A percentile compares a stretch with the other conserved stretches of the same genome.
phyloP scores from a whole-genome alignment of 148 eudicot genomes.

The Amaranthus cruentus region DNA sequence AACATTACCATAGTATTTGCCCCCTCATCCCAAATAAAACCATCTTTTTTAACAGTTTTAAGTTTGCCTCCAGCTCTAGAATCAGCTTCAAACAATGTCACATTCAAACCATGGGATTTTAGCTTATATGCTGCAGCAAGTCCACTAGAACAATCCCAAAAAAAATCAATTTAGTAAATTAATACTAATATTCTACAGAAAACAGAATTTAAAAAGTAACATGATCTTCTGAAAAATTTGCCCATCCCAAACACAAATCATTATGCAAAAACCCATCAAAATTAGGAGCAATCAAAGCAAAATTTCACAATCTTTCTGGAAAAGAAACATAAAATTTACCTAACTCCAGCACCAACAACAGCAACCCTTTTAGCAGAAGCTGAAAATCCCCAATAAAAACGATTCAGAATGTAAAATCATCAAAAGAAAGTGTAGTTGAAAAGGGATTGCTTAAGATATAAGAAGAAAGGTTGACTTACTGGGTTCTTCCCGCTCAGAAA shows the following conservation, averaged over 20 bases:
- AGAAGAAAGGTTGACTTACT: constrained; percentile 2
- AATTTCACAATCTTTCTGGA: background rate
- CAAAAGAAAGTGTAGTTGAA: background rate
- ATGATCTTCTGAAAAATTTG: background rate
- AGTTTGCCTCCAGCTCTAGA: constrained; percentile 82
- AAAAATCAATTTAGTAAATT: background rate
- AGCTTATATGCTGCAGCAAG: constrained; percentile 94
- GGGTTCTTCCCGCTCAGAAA: constrained; percentile 14
- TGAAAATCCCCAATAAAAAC: constrained; percentile 17
- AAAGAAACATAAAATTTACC: constrained; percentile 34
- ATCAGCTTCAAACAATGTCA: constrained; percentile 86
- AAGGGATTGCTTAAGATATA: background rate
- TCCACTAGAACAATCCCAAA: constrained; percentile 52
- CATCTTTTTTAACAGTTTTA: constrained; percentile 56
- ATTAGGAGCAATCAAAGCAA: too few relatives aligned
- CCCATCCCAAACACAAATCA: too few relatives aligned
- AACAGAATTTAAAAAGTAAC: background rate
- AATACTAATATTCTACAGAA: background rate
- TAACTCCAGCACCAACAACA: constrained; percentile 94
- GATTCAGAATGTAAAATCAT: background rate
- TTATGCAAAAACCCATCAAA: too few relatives aligned
- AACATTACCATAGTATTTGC: constrained; percentile 87
- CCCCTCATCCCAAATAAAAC: constrained; percentile 94
- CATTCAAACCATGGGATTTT: constrained; percentile 63
- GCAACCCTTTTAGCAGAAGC: constrained; percentile 73